These are phyloP conservation scores for Magnolia sinica DNA, from an alignment of 164 flowering plant species.

Conservation along the genomic window DNA sequence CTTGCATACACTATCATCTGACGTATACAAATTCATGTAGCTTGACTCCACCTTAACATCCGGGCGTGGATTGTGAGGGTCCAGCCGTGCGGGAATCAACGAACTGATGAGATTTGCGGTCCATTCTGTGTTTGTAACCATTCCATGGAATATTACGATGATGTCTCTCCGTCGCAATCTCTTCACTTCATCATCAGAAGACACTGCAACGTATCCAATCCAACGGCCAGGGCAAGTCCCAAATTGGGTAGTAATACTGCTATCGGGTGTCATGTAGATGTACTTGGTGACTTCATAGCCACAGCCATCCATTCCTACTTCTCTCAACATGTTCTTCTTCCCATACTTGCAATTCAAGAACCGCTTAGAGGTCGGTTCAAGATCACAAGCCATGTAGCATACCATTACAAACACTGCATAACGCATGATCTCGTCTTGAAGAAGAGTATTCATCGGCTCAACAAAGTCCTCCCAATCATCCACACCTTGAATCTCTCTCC, in stretches of 20 bases:
- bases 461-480: conserved; percentile 64
- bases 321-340: conserved; percentile 40
- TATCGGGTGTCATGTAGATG: conserved; percentile 67
- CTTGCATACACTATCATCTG: conserved; percentile 25
- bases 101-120: conserved; percentile 68
- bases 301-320: conserved; percentile 45
- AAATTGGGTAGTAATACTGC: conserved; percentile 43
- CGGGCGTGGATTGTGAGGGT: conserved; percentile 48
- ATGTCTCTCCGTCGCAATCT: conserved; percentile 68
- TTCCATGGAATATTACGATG: conserved; percentile 62
- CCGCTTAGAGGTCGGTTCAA: conserved; percentile 55
- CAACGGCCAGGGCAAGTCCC: conserved; percentile 47
- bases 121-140: conserved; percentile 73
- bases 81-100: conserved; percentile 57
- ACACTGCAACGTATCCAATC: conserved; percentile 76
- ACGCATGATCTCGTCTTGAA: conserved; percentile 54
- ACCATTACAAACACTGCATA: conserved; percentile 64
- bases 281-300: conserved; percentile 73
- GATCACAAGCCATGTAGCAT: conserved; percentile 72
- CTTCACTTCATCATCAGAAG: conserved; percentile 39
- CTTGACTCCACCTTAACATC: conserved; percentile 61
- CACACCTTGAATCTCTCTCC: conserved; percentile 70
- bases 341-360: conserved; percentile 73
- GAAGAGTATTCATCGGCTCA: conserved; percentile 60
- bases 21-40: conserved; percentile 29